Percentiles rank a stretch among this genome's conserved stretches.
phyloP scores from a whole-genome alignment of 371 early-diverging fungal genomes.

The Dipsacomyces acuminosporus region DNA sequence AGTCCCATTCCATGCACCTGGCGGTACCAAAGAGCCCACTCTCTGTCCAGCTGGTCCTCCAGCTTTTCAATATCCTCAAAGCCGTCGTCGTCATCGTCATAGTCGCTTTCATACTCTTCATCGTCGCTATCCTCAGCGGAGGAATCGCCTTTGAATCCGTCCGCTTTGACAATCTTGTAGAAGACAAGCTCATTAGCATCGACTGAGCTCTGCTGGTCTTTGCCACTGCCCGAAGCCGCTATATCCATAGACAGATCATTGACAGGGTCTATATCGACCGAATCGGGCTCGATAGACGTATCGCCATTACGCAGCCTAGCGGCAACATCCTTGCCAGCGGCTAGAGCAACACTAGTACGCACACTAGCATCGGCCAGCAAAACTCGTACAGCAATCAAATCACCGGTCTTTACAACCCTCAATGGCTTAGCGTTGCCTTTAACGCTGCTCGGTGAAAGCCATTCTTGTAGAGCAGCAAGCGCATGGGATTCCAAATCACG shows the following conservation, averaged over 20 bases:
- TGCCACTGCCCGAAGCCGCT: constrained; percentile 31
- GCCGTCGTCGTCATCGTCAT: constrained; percentile 8
- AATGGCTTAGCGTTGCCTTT: constrained; percentile 49
- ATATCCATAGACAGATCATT: constrained; percentile 38
- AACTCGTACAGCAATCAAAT: constrained; percentile 64
- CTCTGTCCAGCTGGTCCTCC: constrained; percentile 4
- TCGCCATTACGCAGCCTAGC: constrained; percentile 25
- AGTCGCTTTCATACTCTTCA: constrained; percentile 2
- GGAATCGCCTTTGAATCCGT: constrained; percentile 22
- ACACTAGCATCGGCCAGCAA: constrained; percentile 21
- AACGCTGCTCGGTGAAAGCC: constrained; percentile 48
- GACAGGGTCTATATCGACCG: constrained; percentile 35
- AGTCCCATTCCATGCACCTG: constrained; percentile 23
- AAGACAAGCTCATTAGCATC: constrained; percentile 26
- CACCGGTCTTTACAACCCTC: constrained; percentile 67
- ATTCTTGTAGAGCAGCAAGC: constrained; percentile 58
- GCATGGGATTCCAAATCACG: constrained; percentile 59
- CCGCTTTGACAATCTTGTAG: constrained; percentile 27
- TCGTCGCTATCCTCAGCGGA: constrained; percentile 5
- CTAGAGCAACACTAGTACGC: constrained; percentile 27
- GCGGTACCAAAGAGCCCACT: constrained; percentile 31
- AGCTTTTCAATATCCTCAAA: constrained; percentile 1
- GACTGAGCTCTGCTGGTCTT: constrained; percentile 10
- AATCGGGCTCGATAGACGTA: constrained; percentile 7
- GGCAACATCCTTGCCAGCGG: constrained; percentile 51